phyloP scores from a whole-genome alignment of 768 basidiomycete species.

The Mycena epipterygia region DNA sequence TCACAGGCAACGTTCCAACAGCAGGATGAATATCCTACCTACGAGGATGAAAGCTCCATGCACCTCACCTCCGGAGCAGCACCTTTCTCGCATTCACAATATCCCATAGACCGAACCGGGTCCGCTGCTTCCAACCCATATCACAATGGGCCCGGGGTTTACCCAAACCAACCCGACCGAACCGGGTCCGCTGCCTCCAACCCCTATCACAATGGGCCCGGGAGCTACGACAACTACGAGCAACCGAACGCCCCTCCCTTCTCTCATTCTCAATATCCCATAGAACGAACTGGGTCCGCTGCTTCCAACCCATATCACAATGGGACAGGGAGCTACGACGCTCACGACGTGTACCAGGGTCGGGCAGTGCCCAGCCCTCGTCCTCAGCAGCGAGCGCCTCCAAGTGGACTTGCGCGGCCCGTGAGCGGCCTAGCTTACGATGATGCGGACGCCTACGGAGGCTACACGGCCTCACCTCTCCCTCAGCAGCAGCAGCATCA shows the following conservation, averaged over 20 bases:
- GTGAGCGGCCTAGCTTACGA: slow-evolving; percentile 52
- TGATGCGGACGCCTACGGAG: slow-evolving; percentile 54
- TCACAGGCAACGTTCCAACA: slow-evolving; percentile 69
- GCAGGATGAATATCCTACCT: slow-evolving; percentile 60
- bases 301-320: slow-evolving; percentile 28
- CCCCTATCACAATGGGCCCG: slow-evolving; percentile 7
- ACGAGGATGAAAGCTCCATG: slow-evolving; percentile 77
- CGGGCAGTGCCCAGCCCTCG: slow-evolving; percentile 53
- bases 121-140: slow-evolving; percentile 32
- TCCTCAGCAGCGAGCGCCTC: slow-evolving; percentile 39
- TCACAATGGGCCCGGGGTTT: neutral
- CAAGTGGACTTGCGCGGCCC: slow-evolving; percentile 35
- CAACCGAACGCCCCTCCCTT: neutral
- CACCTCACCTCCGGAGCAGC: slow-evolving; percentile 73
- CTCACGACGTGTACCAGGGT: slow-evolving; percentile 70
- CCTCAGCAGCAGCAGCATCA: slow-evolving; percentile 28
- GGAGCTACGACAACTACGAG: neutral
- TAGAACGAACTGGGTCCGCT: slow-evolving; percentile 48
- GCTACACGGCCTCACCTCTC: slow-evolving; percentile 35
- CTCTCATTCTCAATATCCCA: slow-evolving; percentile 49
- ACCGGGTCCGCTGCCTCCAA: slow-evolving; percentile 39
- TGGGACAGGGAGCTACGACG: slow-evolving; percentile 55
- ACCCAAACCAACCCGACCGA: slow-evolving; percentile 35
- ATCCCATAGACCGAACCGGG: slow-evolving; percentile 21
- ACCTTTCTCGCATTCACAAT: slow-evolving; percentile 56